Evolutionary conservation across 108 stramenopile genomes (phyloP).

Genomic region (Fistulifera pelliculosa): DNA sequence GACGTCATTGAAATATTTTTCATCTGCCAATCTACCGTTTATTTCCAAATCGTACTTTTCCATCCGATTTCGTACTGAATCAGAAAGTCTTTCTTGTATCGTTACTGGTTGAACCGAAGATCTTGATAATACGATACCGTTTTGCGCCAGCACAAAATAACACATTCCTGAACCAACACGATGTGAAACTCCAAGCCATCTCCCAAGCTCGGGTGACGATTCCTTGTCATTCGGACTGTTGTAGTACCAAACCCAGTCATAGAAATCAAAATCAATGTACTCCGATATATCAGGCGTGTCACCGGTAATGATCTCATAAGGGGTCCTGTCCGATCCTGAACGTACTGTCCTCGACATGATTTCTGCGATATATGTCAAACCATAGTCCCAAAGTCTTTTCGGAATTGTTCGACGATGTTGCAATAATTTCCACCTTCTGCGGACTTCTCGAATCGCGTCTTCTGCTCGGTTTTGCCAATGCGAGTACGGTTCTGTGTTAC

Average conservation of each 20-base stretch:
- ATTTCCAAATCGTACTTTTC: constrained; percentile 9
- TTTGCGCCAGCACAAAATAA: constrained; percentile 22
- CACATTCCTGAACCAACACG: constrained; percentile 23
- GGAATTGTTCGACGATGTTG: constrained; percentile 6
- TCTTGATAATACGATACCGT: constrained; percentile 11
- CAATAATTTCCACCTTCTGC: neutral
- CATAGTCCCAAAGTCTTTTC: constrained; percentile 27
- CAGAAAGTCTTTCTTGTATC: constrained; percentile 10
- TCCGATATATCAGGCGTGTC: constrained; percentile 31
- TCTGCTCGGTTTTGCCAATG: neutral
- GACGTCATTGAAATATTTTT: neutral
- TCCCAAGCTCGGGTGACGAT: constrained; percentile 11
- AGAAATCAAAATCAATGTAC: constrained; percentile 30
- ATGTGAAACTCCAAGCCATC: constrained; percentile 34
- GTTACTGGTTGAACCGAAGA: constrained; percentile 24
- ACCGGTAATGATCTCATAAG: constrained; percentile 24
- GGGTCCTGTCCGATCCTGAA: constrained; percentile 6
- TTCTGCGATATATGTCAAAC: constrained; percentile 11
- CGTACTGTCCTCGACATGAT: constrained; percentile 8
- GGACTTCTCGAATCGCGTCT: neutral
- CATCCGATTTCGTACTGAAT: neutral
- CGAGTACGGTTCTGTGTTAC: neutral
- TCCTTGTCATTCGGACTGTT: constrained; percentile 1
- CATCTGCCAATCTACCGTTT: neutral
- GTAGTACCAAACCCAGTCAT: constrained; percentile 28